Conservation (phyloP, 148 eudicot genomes). For the Simmondsia chinensis region DNA sequence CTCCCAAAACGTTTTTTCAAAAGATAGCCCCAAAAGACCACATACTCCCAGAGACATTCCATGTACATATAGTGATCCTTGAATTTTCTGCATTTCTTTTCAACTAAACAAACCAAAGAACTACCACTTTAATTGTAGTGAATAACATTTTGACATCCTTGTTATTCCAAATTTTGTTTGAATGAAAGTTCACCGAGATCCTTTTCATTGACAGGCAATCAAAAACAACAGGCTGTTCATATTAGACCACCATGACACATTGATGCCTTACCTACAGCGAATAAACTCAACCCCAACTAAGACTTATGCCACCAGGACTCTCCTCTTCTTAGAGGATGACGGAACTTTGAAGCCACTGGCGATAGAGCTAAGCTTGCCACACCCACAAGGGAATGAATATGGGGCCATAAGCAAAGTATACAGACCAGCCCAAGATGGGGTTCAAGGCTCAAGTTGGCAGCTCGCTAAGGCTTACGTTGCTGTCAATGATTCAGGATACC, state of each 20-base stretch:
- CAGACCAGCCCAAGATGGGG: conserved; percentile 56
- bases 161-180: no score
- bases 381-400: conserved; percentile 37
- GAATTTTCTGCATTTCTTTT: not conserved
- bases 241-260: conserved; percentile 58
- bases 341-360: conserved; percentile 71
- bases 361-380: conserved; percentile 67
- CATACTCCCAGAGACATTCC: no score
- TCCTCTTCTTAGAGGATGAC: conserved; percentile 53
- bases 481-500: conserved; percentile 67
- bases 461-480: conserved; percentile 85
- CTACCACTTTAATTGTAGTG: no score
- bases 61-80: no score
- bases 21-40: no score
- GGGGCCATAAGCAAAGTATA: conserved; percentile 48
- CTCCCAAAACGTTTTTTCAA: no score
- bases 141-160: no score
- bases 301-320: conserved; percentile 67
- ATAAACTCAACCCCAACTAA: conserved; percentile 52
- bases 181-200: no score
- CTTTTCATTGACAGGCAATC: conserved; percentile 58
- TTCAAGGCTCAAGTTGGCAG: conserved; percentile 55
- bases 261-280: conserved; percentile 58
- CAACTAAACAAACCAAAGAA: not conserved
- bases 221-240: conserved; percentile 46